Percentiles rank a stretch among this genome's conserved stretches.
These are phyloP conservation scores for Cyberlindnera saturnus DNA, from an alignment of 805 yeast species.

Conservation along the genomic window DNA sequence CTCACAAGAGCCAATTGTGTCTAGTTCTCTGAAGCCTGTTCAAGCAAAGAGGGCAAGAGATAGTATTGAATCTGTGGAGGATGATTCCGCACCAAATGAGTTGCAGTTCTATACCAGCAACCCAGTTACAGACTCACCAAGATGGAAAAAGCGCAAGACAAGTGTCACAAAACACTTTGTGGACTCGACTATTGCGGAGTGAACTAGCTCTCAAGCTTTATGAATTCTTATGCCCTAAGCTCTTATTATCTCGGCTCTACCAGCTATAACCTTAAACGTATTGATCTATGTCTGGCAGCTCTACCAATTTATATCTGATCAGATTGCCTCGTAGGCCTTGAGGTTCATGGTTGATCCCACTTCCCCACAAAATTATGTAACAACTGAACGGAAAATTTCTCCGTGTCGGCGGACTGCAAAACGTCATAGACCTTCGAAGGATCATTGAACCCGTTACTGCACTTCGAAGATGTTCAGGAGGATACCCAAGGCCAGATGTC, in stretches of 20 bases:
- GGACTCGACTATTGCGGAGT: neutral
- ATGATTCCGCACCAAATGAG: neutral
- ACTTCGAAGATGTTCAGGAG: neutral
- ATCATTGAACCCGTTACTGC: neutral
- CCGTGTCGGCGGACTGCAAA: too few species aligned
- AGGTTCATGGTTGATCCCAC: too few species aligned
- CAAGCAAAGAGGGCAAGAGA: conserved; percentile 1
- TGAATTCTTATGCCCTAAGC: too few species aligned
- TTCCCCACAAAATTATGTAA: neutral
- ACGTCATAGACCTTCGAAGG: neutral
- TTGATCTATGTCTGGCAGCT: too few species aligned
- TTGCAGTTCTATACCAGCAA: conserved; percentile 10
- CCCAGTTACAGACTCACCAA: conserved; percentile 10
- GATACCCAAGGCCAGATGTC: neutral
- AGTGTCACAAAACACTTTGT: conserved; percentile 2
- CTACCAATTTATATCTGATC: too few species aligned
- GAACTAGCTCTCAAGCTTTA: neutral
- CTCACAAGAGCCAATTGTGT: neutral
- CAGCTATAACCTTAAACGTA: too few species aligned
- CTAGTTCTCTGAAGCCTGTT: neutral
- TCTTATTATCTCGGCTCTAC: too few species aligned
- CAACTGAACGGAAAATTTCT: too few species aligned
- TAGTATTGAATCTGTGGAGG: neutral
- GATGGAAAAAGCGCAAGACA: conserved; percentile 10
- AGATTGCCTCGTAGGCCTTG: too few species aligned